Evolutionary conservation across 495 filamentous ascomycete species (phyloP).

Genomic region (Venustampulla echinocandica): DNA sequence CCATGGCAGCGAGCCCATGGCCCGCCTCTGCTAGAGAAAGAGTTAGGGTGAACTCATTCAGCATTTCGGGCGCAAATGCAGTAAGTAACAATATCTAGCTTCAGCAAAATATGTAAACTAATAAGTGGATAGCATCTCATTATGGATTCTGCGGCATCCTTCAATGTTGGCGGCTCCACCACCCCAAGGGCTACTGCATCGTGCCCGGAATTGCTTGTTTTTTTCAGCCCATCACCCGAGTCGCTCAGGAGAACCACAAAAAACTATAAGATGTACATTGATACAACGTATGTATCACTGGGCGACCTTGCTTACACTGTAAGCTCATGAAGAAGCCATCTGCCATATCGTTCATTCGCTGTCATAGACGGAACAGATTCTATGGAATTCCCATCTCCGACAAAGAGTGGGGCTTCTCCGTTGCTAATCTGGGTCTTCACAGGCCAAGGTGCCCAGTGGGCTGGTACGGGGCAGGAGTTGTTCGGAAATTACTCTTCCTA

Average conservation of each 20-base stretch:
- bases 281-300: not conserved
- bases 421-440: conserved; percentile 14
- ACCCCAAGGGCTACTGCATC: not conserved
- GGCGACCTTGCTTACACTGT: not conserved
- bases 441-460: conserved; percentile 36
- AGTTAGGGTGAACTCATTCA: conserved; percentile 3
- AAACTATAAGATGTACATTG: not conserved
- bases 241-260: not conserved
- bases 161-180: not conserved
- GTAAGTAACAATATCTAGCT: not conserved
- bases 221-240: conserved; percentile 16
- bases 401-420: conserved; percentile 37
- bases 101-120: not conserved
- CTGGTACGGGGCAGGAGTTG: conserved; percentile 51
- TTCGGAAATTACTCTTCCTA: conserved; percentile 22
- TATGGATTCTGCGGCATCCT: not conserved
- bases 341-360: not conserved
- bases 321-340: not conserved
- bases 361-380: not conserved
- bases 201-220: not conserved
- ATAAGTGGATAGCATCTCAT: not conserved
- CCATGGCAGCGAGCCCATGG: not conserved
- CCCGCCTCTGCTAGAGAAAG: not conserved
- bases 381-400: conserved; percentile 32
- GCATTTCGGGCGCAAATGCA: conserved; percentile 46